These are phyloP conservation scores for Fusarium sp. DNA, from an alignment of 2,329 filamentous ascomycete genomes.

Conservation along the genomic window DNA sequence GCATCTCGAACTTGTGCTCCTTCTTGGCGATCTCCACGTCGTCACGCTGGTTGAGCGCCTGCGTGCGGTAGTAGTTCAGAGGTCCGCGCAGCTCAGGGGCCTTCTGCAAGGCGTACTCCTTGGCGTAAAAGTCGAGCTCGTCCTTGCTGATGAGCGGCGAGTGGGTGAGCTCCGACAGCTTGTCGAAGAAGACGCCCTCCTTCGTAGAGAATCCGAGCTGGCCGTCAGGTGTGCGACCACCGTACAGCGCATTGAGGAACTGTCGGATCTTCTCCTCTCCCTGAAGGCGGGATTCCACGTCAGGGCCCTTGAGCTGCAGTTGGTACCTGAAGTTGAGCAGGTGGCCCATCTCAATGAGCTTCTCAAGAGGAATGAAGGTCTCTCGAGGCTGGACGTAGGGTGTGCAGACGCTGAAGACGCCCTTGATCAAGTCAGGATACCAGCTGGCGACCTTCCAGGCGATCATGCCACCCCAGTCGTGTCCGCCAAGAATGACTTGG, in stretches of 20 bases:
- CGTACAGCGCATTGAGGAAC: slow-evolving; percentile 79
- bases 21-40: slow-evolving; percentile 73
- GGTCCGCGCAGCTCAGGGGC: slow-evolving; percentile 77
- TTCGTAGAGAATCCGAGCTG: slow-evolving; percentile 69
- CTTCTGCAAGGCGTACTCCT: slow-evolving; percentile 73
- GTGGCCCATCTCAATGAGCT: slow-evolving; percentile 65
- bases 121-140: slow-evolving; percentile 82
- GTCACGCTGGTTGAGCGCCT: slow-evolving; percentile 80
- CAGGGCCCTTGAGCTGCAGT: slow-evolving; percentile 78
- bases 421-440: slow-evolving; percentile 78
- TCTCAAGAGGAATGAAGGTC: slow-evolving; percentile 68
- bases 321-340: slow-evolving; percentile 86
- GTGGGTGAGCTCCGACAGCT: slow-evolving; percentile 67
- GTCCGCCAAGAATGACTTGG: slow-evolving; percentile 84
- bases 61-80: slow-evolving; percentile 88
- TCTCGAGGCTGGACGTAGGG: slow-evolving; percentile 72
- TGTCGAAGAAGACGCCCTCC: slow-evolving; percentile 74
- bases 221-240: slow-evolving; percentile 69
- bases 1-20: slow-evolving; percentile 66
- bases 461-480: slow-evolving; percentile 90
- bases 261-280: slow-evolving; percentile 73
- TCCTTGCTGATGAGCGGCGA: slow-evolving; percentile 73
- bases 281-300: slow-evolving; percentile 70
- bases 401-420: slow-evolving; percentile 85
- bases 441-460: slow-evolving; percentile 81